phyloP scores from a whole-genome alignment of 2,329 filamentous ascomycete species.

The Xylariaceae sp. region DNA sequence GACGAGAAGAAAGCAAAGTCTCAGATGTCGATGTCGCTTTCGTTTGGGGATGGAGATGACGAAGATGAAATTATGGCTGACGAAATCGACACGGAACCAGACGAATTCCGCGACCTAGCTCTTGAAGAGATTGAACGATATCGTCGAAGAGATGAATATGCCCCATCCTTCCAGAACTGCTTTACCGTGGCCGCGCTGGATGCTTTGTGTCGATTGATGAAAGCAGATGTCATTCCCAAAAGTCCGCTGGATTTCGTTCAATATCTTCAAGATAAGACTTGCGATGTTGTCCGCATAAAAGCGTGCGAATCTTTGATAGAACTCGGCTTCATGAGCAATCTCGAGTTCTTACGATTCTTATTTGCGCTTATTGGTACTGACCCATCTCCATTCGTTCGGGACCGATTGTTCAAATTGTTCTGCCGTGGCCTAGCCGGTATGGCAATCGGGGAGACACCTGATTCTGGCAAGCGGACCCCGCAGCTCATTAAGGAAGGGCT shows the following conservation, averaged over 20 bases:
- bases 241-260: slow-evolving; percentile 55
- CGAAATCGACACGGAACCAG: slow-evolving; percentile 39
- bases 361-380: slow-evolving; percentile 58
- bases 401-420: slow-evolving; percentile 56
- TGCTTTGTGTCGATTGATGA: slow-evolving; percentile 60
- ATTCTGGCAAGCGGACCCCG: slow-evolving; percentile 28
- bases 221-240: slow-evolving; percentile 55
- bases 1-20: slow-evolving; percentile 39
- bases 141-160: slow-evolving; percentile 65
- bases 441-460: slow-evolving; percentile 56
- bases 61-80: slow-evolving; percentile 43
- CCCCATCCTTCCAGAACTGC: slow-evolving; percentile 63
- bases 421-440: slow-evolving; percentile 58
- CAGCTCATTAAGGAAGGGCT: slow-evolving; percentile 38
- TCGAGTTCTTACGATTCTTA: slow-evolving; percentile 52
- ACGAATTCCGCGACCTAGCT: slow-evolving; percentile 49
- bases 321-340: slow-evolving; percentile 55
- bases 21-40: slow-evolving; percentile 41
- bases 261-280: slow-evolving; percentile 61
- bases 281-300: slow-evolving; percentile 61
- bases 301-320: slow-evolving; percentile 62
- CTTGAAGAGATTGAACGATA: slow-evolving; percentile 63
- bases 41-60: slow-evolving; percentile 39
- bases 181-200: slow-evolving; percentile 60
- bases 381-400: slow-evolving; percentile 59